Evolutionary conservation across 2,329 filamentous ascomycete species (phyloP), one percentile per base, ranked within the genome.

Genomic region (Colletotrichum echinochloae): DNA sequence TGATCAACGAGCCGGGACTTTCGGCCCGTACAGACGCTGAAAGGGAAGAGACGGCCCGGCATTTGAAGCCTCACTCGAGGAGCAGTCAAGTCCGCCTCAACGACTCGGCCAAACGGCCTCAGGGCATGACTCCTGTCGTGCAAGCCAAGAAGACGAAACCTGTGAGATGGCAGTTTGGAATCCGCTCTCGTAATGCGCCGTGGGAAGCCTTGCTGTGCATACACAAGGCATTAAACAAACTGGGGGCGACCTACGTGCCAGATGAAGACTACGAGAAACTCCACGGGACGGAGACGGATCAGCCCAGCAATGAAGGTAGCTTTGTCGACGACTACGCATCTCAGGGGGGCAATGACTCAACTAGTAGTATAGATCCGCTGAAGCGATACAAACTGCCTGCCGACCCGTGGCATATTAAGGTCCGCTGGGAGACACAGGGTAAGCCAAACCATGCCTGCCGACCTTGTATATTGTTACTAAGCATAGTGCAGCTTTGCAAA

Each of bases 91-190:
- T 92, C 33, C 89, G 90, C 62, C 82, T 94, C 3, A 92, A 95
- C 73, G 91, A 88, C 77, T 86, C 81, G 66, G 88, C 78, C 77
- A 88, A 82, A 73, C 85, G 88, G 46, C 89, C 89, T 4, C 87
- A 90, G 67, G 85, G 86, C 26, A 86, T 91, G 83, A 91, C 89
- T 2, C 89, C 89, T 0, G 87, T 90, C 57, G 82, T 85, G 61
- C 59, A 57, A 33, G 80, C 85, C 4, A 94, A 93, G 83, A 94
- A 93, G 79, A 82, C 86, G 6, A 94, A 93, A 77, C 92, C 92
- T 1, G 93, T 95, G 20, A 94, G 95, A 74, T 99, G 96, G 96
- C 96, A 99, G 79, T 99, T 99, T 78, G 96, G 96, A 66, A 99
- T 99, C 72, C 90, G 96, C 46, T 97, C 94, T 55, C 90, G 96